A percentile compares a stretch with the other conserved stretches of the same genome.
phyloP scores from a whole-genome alignment of 768 basidiomycete genomes.

The Termitomyces titanicus region DNA sequence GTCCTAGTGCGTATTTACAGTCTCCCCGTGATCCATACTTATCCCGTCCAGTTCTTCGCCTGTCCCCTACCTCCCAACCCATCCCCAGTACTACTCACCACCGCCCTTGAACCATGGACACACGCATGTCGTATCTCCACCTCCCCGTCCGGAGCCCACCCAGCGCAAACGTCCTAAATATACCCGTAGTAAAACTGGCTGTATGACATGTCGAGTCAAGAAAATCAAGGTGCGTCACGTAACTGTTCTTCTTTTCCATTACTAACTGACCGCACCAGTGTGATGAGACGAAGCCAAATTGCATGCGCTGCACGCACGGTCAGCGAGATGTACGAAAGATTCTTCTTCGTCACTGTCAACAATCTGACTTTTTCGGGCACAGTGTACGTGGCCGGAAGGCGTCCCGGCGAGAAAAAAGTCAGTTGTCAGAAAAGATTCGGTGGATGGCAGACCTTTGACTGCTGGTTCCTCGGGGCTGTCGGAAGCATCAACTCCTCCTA shows the following conservation, averaged over 20 bases:
- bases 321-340: slow-evolving; percentile 66
- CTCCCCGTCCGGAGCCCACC: slow-evolving; percentile 44
- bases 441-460: slow-evolving; percentile 66
- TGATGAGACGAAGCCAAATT: slow-evolving; percentile 86
- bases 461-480: slow-evolving; percentile 73
- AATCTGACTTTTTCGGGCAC: slow-evolving; percentile 4
- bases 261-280: slow-evolving; percentile 46
- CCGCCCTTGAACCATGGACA: slow-evolving; percentile 38
- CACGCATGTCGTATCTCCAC: slow-evolving; percentile 46
- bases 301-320: slow-evolving; percentile 82
- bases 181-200: slow-evolving; percentile 91
- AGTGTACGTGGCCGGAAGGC: slow-evolving; percentile 87
- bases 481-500: slow-evolving; percentile 70
- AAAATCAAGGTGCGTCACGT: slow-evolving; percentile 80
- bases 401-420: slow-evolving; percentile 71
- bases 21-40: slow-evolving; percentile 16
- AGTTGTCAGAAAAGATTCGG: slow-evolving; percentile 49
- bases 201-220: slow-evolving; percentile 89
- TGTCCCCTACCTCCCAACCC: slow-evolving; percentile 38
- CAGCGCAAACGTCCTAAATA: slow-evolving; percentile 87
- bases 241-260: not conserved
- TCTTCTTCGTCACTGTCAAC: not conserved
- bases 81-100: slow-evolving; percentile 36
- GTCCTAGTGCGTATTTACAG: slow-evolving; percentile 44
- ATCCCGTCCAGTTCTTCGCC: slow-evolving; percentile 28